Conservation (phyloP, 2,329 filamentous ascomycete species). For the Talaromyces atroroseus region DNA sequence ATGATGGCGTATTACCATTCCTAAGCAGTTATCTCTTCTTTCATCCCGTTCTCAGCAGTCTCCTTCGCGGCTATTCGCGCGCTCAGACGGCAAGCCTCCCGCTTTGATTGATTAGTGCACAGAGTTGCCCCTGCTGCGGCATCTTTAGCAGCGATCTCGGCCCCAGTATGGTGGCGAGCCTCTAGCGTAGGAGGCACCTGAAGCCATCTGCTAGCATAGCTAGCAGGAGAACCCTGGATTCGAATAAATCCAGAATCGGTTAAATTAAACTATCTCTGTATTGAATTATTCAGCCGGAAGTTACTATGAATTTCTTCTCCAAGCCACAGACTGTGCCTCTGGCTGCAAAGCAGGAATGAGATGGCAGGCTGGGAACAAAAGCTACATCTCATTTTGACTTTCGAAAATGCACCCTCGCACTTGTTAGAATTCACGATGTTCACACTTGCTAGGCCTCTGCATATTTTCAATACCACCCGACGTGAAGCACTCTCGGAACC, state of each 20-base stretch:
- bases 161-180: constrained; percentile 1
- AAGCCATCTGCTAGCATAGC: constrained; percentile 1
- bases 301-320: constrained; percentile 1
- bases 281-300: background rate
- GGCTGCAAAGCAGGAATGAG: constrained; percentile 1
- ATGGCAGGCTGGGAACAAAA: background rate
- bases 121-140: background rate
- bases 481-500: too few relatives aligned
- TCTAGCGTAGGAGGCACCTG: background rate
- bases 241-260: too few relatives aligned
- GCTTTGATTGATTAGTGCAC: background rate
- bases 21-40: too few relatives aligned
- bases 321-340: background rate
- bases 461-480: too few relatives aligned
- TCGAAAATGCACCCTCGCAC: too few relatives aligned
- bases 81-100: too few relatives aligned
- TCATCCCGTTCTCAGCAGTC: too few relatives aligned
- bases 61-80: too few relatives aligned
- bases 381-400: too few relatives aligned
- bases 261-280: background rate
- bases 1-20: too few relatives aligned
- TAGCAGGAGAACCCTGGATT: background rate
- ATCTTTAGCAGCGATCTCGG: background rate
- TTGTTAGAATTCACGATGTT: too few relatives aligned
- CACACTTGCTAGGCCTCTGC: too few relatives aligned